Percentiles rank a stretch among this genome's conserved stretches.
These are phyloP conservation scores for Ophiostoma fasciatum DNA, from an alignment of 2,329 filamentous ascomycete genomes.

Conservation along the genomic window DNA sequence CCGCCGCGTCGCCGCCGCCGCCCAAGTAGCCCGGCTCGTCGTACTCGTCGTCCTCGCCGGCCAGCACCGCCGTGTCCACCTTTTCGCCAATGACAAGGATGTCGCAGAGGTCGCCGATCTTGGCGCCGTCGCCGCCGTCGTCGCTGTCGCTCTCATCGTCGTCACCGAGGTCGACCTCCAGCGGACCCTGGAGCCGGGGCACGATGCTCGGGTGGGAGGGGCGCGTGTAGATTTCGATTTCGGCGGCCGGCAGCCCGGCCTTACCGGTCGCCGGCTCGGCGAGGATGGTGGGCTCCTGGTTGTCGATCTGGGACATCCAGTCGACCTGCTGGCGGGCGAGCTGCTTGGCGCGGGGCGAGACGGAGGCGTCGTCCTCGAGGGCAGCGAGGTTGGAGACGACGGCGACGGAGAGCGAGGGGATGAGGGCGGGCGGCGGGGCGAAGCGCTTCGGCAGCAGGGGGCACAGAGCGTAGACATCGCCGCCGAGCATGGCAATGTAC, in stretches of 20 bases:
- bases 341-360: slow-evolving; percentile 37
- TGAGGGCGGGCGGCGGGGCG: slow-evolving; percentile 60
- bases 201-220: slow-evolving; percentile 42
- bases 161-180: slow-evolving; percentile 39
- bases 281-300: slow-evolving; percentile 42
- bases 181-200: slow-evolving; percentile 47
- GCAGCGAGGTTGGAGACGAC: slow-evolving; percentile 60
- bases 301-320: slow-evolving; percentile 53
- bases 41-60: slow-evolving; percentile 50
- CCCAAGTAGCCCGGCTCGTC: slow-evolving; percentile 25
- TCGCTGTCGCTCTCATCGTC: slow-evolving; percentile 39
- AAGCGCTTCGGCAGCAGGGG: slow-evolving; percentile 79
- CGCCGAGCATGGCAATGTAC: slow-evolving; percentile 90
- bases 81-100: slow-evolving; percentile 49
- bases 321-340: slow-evolving; percentile 49
- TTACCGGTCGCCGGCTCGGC: slow-evolving; percentile 21
- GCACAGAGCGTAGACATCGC: slow-evolving; percentile 86
- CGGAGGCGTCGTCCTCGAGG: slow-evolving; percentile 42
- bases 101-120: slow-evolving; percentile 43
- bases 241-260: slow-evolving; percentile 29
- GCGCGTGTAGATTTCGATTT: slow-evolving; percentile 41
- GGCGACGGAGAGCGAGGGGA: slow-evolving; percentile 70
- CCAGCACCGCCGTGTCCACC: slow-evolving; percentile 43
- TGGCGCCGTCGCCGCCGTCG: slow-evolving; percentile 33
- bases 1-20: background rate